These are phyloP conservation scores for Cercospora nicotianae DNA, from an alignment of 2,329 filamentous ascomycete species.

Conservation along the genomic window DNA sequence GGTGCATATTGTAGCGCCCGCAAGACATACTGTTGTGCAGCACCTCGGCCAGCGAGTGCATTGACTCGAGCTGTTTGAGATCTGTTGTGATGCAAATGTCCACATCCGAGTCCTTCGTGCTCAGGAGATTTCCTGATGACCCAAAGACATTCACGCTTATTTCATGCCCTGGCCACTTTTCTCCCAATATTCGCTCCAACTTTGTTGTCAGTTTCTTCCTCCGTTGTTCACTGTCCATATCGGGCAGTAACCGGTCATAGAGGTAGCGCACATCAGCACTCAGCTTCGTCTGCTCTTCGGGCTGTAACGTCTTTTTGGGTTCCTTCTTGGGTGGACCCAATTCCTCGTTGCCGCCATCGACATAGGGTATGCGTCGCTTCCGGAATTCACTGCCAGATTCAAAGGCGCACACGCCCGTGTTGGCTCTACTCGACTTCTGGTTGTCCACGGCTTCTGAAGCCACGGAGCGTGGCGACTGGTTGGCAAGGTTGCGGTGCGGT, in stretches of 20 bases:
- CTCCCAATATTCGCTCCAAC: constrained; percentile 81
- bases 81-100: constrained; percentile 96
- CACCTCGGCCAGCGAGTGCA: constrained; percentile 86
- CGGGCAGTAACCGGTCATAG: constrained; percentile 82
- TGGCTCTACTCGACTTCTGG: constrained; percentile 14
- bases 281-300: constrained; percentile 72
- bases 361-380: constrained; percentile 84
- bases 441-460: constrained; percentile 80
- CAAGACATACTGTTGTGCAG: constrained; percentile 73
- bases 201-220: constrained; percentile 78
- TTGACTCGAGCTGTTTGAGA: constrained; percentile 81
- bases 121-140: constrained; percentile 93
- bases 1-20: background rate
- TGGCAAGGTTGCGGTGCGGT: constrained; percentile 68
- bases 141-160: constrained; percentile 94
- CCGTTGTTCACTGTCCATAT: constrained; percentile 72
- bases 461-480: constrained; percentile 84
- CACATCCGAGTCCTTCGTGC: constrained; percentile 95
- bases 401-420: constrained; percentile 70
- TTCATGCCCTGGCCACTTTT: constrained; percentile 86
- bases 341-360: constrained; percentile 73
- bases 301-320: constrained; percentile 68
- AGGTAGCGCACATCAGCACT: constrained; percentile 81
- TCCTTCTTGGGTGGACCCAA: constrained; percentile 69
- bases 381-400: constrained; percentile 83